These are phyloP conservation scores for Boletus pseudo-olivaceus DNA, from an alignment of 768 basidiomycete species.

Conservation along the genomic window DNA sequence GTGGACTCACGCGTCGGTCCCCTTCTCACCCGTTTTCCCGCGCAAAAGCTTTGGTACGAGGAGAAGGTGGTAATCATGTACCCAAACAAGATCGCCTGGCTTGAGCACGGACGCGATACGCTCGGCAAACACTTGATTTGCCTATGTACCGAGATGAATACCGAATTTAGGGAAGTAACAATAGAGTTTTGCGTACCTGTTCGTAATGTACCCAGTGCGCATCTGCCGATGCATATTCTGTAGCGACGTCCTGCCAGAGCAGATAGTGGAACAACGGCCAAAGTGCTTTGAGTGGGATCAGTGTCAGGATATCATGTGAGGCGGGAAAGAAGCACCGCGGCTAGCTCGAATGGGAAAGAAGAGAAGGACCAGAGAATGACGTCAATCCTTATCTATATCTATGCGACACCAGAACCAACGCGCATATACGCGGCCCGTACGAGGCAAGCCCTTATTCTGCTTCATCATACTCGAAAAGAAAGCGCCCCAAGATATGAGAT, in stretches of 20 bases:
- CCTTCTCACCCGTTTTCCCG: constrained; percentile 45
- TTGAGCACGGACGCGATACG: constrained; percentile 72
- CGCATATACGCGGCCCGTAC: neutral
- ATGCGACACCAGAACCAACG: neutral
- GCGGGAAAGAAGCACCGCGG: neutral
- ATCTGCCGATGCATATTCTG: constrained; percentile 84
- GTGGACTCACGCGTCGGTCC: constrained; percentile 22
- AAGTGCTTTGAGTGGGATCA: constrained; percentile 52
- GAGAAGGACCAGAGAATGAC: neutral
- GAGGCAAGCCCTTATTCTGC: neutral
- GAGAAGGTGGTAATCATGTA: constrained; percentile 94
- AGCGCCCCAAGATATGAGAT: constrained; percentile 3
- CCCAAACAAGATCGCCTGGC: constrained; percentile 91
- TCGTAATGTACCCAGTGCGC: constrained; percentile 55
- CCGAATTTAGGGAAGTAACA: neutral
- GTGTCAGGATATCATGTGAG: constrained; percentile 7
- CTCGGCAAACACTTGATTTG: constrained; percentile 80
- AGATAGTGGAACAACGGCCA: constrained; percentile 99
- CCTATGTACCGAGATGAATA: constrained; percentile 41
- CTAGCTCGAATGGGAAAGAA: neutral
- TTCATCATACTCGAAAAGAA: neutral
- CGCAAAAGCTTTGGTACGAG: constrained; percentile 86
- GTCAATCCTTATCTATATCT: neutral
- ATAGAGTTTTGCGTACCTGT: constrained; percentile 12
- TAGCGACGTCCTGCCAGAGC: constrained; percentile 94